Conservation (phyloP, 106 monocot genomes). For the Acorus calamus region DNA sequence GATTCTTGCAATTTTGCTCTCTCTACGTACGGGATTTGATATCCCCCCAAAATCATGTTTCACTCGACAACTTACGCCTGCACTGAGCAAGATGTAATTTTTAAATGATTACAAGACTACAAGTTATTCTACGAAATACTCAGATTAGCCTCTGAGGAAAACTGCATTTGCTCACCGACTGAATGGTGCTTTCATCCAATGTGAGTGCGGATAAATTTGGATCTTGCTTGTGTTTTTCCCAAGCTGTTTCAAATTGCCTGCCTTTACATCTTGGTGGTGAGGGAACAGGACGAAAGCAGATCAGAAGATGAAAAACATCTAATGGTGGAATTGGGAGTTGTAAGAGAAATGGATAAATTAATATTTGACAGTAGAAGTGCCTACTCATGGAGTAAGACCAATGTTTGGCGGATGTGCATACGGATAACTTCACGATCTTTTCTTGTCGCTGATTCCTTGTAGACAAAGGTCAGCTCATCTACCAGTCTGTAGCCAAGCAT, state of each 20-base stretch:
- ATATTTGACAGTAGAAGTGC: neutral
- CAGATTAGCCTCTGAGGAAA: no score
- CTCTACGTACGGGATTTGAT: no score
- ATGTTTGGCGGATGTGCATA: constrained; percentile 38
- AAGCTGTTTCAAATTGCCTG: constrained; percentile 55
- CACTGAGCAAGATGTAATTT: no score
- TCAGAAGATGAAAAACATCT: neutral
- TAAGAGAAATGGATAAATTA: neutral
- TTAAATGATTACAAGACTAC: no score
- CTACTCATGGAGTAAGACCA: constrained; percentile 60
- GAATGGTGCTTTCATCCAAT: neutral
- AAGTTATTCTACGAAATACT: no score
- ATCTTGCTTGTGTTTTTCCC: constrained; percentile 66
- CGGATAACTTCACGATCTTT: constrained; percentile 50
- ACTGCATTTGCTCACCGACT: no score
- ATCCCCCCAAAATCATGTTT: no score
- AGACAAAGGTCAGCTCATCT: constrained; percentile 63
- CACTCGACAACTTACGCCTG: no score
- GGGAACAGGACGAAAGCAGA: neutral
- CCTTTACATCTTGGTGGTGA: constrained; percentile 55
- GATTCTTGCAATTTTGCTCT: no score
- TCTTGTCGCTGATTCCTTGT: constrained; percentile 63
- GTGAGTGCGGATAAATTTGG: constrained; percentile 32
- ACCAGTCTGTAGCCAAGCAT: constrained; percentile 34
- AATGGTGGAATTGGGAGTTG: neutral